phyloP scores from a whole-genome alignment of 2,329 filamentous ascomycete species.

The Microdochium nivale region DNA sequence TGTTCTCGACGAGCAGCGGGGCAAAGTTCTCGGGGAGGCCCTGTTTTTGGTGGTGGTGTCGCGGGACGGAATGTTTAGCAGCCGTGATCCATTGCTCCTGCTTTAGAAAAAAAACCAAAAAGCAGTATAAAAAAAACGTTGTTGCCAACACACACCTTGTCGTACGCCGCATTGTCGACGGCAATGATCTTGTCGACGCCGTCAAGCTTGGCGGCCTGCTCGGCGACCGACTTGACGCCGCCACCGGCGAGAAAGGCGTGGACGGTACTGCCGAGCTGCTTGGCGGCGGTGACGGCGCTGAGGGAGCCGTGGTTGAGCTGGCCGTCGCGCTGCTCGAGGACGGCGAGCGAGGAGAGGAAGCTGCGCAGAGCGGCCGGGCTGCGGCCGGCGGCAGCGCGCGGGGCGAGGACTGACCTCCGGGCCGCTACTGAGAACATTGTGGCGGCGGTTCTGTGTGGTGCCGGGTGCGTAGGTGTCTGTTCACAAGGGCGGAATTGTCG shows the following conservation, averaged over 20 bases:
- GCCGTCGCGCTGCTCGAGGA: conserved; percentile 89
- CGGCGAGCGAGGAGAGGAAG: conserved; percentile 77
- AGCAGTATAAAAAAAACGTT: not conserved
- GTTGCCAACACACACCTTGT: conserved; percentile 57
- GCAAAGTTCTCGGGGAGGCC: conserved; percentile 91
- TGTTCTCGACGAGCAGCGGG: conserved; percentile 88
- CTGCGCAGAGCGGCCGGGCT: conserved; percentile 51
- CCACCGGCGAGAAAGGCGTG: conserved; percentile 82
- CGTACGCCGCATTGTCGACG: conserved; percentile 83
- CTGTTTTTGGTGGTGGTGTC: conserved; percentile 28
- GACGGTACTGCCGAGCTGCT: conserved; percentile 76
- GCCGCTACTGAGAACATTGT: conserved; percentile 18
- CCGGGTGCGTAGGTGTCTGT: not conserved
- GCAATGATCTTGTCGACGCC: conserved; percentile 87
- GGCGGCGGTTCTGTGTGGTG: conserved; percentile 3
- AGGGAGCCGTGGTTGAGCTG: conserved; percentile 76
- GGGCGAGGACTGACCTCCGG: conserved; percentile 13
- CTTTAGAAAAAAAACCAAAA: too few species aligned
- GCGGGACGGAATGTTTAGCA: not conserved
- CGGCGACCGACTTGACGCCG: conserved; percentile 66
- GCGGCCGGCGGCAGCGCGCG: conserved; percentile 17
- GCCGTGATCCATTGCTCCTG: too few species aligned
- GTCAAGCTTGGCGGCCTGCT: conserved; percentile 79
- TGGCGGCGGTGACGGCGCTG: conserved; percentile 76
- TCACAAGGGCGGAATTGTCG: too few species aligned